phyloP scores from a whole-genome alignment of 768 basidiomycete genomes.

The Lepiota brunneoincarnata region DNA sequence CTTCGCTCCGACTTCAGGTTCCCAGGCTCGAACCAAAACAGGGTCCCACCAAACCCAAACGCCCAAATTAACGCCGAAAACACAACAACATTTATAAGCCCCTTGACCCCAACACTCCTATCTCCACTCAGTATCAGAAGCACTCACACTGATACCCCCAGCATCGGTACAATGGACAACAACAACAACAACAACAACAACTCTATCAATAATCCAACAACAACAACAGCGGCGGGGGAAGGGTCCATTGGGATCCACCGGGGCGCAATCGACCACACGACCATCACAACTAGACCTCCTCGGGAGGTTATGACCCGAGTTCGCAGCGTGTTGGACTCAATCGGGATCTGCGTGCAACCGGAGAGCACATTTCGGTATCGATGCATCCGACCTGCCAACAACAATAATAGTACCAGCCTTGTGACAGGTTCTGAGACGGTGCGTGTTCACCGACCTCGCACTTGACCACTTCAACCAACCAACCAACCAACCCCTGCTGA shows the following conservation, averaged over 20 bases:
- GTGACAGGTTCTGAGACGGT: neutral
- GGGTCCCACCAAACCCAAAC: neutral
- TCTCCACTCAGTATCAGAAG: constrained; percentile 1
- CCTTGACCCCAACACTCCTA: neutral
- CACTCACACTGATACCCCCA: neutral
- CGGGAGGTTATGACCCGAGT: constrained; percentile 76
- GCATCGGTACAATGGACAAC: neutral
- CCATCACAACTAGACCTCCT: constrained; percentile 75
- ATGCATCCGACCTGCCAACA: constrained; percentile 53
- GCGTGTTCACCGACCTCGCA: neutral
- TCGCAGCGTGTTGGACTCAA: constrained; percentile 60
- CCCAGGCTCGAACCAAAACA: neutral
- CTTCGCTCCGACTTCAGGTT: no score
- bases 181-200: neutral
- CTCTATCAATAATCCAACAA: neutral
- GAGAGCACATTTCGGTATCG: constrained; percentile 84
- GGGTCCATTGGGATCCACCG: constrained; percentile 49
- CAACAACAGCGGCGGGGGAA: neutral
- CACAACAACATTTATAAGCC: no score
- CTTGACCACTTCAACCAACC: neutral
- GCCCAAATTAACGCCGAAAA: no score
- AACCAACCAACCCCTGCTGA: no score
- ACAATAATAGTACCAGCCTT: constrained; percentile 23
- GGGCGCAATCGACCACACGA: constrained; percentile 86
- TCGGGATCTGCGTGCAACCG: constrained; percentile 79